These are phyloP conservation scores for Carex kokanica DNA, from an alignment of 176 grass and related monocot genomes.

Conservation along the genomic window DNA sequence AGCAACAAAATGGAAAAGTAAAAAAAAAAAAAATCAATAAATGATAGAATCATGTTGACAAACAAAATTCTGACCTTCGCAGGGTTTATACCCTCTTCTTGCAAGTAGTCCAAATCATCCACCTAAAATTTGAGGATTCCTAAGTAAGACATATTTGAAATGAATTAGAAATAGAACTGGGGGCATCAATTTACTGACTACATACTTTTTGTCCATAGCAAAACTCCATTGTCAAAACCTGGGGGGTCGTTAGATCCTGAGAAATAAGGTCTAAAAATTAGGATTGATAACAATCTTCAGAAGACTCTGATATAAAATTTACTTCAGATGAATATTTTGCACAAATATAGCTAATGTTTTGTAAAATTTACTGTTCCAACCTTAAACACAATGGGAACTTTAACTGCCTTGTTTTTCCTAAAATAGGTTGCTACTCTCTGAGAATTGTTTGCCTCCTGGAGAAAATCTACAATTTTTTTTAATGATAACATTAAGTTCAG, in stretches of 20 bases:
- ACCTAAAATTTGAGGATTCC: slow-evolving; percentile 48
- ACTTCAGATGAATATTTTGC: background rate
- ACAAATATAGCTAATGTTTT: background rate
- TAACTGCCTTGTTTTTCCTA: slow-evolving; percentile 65
- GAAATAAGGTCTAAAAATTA: slow-evolving; percentile 14
- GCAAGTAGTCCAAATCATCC: slow-evolving; percentile 71
- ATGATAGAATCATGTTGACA: background rate
- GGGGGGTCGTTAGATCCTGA: slow-evolving; percentile 76
- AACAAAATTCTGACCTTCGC: slow-evolving; percentile 41
- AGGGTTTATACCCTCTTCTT: slow-evolving; percentile 57
- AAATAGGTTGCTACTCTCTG: slow-evolving; percentile 75
- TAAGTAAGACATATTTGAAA: slow-evolving; percentile 4
- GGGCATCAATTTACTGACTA: slow-evolving; percentile 1
- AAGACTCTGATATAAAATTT: background rate
- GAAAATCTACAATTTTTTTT: slow-evolving; percentile 56
- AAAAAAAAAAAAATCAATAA: slow-evolving; percentile 2
- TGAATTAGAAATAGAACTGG: slow-evolving; percentile 1
- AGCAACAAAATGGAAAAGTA: background rate
- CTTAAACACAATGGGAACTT: slow-evolving; percentile 65
- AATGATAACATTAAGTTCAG: slow-evolving; percentile 11
- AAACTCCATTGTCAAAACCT: slow-evolving; percentile 96
- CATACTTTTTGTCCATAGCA: slow-evolving; percentile 84
- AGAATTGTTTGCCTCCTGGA: slow-evolving; percentile 78
- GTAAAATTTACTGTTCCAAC: slow-evolving; percentile 42
- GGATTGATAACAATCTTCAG: background rate